These are phyloP conservation scores for Globisporangium alternatum DNA, from an alignment of 352 stramenopile genomes.

Conservation along the genomic window DNA sequence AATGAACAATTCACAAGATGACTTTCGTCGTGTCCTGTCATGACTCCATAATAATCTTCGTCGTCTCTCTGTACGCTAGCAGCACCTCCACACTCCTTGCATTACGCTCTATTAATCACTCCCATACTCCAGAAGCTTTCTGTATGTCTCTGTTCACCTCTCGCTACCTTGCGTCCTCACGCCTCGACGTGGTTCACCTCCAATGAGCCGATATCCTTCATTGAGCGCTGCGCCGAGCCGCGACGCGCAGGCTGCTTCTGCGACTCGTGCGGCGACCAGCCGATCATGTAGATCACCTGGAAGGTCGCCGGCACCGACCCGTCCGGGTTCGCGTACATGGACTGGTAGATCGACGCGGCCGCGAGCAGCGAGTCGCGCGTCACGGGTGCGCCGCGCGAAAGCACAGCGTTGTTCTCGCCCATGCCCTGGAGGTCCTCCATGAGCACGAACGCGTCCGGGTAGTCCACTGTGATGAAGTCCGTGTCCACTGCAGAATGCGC, in stretches of 20 bases:
- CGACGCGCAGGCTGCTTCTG: conserved; percentile 91
- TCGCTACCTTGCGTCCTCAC: neutral
- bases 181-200: conserved; percentile 18
- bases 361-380: conserved; percentile 93
- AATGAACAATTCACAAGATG: too few relatives aligned
- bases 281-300: conserved; percentile 98
- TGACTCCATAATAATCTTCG: too few relatives aligned
- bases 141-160: neutral
- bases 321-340: conserved; percentile 87
- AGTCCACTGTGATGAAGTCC: conserved; percentile 94
- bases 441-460: conserved; percentile 92
- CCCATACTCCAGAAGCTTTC: neutral
- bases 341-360: conserved; percentile 93
- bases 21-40: too few relatives aligned
- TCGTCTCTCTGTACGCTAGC: too few relatives aligned
- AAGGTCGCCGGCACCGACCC: conserved; percentile 93
- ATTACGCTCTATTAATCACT: too few relatives aligned
- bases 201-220: conserved; percentile 63
- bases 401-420: conserved; percentile 94
- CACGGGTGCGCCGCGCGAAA: conserved; percentile 51
- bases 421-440: conserved; percentile 96
- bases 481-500: conserved; percentile 86
- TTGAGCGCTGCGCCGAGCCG: conserved; percentile 70
- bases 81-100: too few relatives aligned
- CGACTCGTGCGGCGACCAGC: conserved; percentile 94